Conservation (phyloP, 495 filamentous ascomycete genomes). For the Podospora appendiculata region DNA sequence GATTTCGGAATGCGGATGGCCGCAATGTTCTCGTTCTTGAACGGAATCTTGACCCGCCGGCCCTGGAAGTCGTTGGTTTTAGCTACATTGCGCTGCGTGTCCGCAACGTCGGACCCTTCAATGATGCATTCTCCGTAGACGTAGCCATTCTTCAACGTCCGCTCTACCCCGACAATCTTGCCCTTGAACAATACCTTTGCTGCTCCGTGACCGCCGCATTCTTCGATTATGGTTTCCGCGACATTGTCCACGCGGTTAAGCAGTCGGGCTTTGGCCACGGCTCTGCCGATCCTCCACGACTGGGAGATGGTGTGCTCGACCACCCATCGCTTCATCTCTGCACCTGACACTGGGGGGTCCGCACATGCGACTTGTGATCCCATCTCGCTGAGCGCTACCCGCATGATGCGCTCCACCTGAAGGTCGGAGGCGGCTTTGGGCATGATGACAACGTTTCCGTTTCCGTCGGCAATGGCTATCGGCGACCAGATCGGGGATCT, state of each 20-base stretch:
- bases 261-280: conserved; percentile 40
- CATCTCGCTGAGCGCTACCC: conserved; percentile 37
- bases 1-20: conserved; percentile 29
- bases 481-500: conserved; percentile 36
- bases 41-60: conserved; percentile 44
- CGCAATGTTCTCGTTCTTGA: conserved; percentile 60
- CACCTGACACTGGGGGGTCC: conserved; percentile 32
- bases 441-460: conserved; percentile 40
- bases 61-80: conserved; percentile 17
- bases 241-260: conserved; percentile 40
- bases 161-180: conserved; percentile 52
- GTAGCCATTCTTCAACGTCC: conserved; percentile 47
- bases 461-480: conserved; percentile 41
- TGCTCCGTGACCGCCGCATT: conserved; percentile 44
- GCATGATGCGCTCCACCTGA: conserved; percentile 32
- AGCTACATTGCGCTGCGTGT: not conserved
- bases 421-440: conserved; percentile 30
- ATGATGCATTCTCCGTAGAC: conserved; percentile 48
- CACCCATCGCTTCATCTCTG: conserved; percentile 40
- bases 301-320: conserved; percentile 45
- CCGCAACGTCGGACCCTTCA: conserved; percentile 31
- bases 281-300: conserved; percentile 48
- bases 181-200: conserved; percentile 51
- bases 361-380: conserved; percentile 41
- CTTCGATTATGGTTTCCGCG: conserved; percentile 48